Evolutionary conservation across 208 protist genomes (phyloP).

Genomic region (Acanthamoeba quina): DNA sequence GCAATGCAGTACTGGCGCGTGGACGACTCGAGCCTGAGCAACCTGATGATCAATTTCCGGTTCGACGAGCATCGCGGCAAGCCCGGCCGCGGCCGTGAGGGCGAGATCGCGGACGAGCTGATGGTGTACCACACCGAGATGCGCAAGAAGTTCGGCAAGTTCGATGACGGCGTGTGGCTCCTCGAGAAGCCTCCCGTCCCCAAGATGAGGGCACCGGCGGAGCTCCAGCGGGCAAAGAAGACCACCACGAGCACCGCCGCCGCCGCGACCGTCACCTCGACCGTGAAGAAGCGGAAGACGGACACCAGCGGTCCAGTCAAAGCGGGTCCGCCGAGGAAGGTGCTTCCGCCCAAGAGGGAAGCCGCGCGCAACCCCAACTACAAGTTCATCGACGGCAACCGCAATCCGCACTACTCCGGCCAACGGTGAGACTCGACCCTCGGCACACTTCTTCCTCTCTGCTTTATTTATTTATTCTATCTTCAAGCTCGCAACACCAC

Average conservation of each 20-base stretch:
- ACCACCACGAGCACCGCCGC: neutral
- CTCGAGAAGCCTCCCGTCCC: neutral
- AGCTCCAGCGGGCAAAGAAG: neutral
- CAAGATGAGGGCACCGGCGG: neutral
- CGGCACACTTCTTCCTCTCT: neutral
- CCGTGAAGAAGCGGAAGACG: too few relatives aligned
- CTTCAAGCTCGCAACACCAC: neutral
- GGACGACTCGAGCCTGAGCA: neutral
- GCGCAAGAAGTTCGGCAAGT: constrained; percentile 24
- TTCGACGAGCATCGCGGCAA: neutral
- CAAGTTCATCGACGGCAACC: constrained; percentile 20
- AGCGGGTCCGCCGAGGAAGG: neutral
- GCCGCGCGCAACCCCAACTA: constrained; percentile 8
- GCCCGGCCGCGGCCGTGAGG: neutral
- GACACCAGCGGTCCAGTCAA: too few relatives aligned
- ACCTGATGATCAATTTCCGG: constrained; percentile 11
- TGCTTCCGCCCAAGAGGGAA: neutral
- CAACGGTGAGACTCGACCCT: neutral
- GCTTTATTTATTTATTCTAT: neutral
- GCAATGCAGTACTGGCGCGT: neutral
- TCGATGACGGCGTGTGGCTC: neutral
- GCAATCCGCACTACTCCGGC: neutral
- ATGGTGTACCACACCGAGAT: constrained; percentile 34
- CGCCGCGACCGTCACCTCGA: neutral
- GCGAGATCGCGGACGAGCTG: constrained; percentile 17